A percentile compares a stretch with the other conserved stretches of the same genome.
phyloP scores from a whole-genome alignment of 2,329 filamentous ascomycete genomes.

The Cordyceps tenuipes region DNA sequence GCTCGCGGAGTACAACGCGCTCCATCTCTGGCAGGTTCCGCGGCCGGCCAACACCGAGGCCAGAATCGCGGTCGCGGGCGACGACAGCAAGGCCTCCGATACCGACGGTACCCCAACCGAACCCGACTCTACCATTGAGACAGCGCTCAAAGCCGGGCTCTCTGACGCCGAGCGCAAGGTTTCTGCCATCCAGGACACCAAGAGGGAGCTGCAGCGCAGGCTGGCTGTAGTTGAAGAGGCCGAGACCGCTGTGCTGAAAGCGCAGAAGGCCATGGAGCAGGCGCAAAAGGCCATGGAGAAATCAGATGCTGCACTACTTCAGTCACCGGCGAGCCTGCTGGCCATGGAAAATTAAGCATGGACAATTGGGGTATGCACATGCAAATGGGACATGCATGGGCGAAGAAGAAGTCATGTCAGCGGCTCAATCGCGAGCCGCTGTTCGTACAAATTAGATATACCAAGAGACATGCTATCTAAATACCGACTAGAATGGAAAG shows the following conservation, averaged over 20 bases:
- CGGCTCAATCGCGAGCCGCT: not conserved
- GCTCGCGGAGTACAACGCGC: not conserved
- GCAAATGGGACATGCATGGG: not conserved
- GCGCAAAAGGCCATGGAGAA: not conserved
- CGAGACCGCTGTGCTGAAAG: not conserved
- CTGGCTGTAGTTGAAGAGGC: not conserved
- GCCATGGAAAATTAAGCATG: too few relatives aligned
- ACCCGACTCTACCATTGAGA: not conserved
- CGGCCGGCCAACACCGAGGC: not conserved
- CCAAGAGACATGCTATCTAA: not conserved
- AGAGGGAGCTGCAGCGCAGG: not conserved
- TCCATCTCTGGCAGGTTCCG: not conserved
- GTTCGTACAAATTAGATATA: not conserved
- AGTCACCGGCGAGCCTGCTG: not conserved
- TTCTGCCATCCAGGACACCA: not conserved
- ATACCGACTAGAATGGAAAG: not conserved
- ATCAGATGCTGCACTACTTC: not conserved
- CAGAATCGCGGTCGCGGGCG: too few relatives aligned
- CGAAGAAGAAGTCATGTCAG: not conserved
- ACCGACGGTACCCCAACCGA: not conserved
- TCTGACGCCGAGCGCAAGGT: not conserved
- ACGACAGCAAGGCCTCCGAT: not conserved
- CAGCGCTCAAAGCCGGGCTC: not conserved
- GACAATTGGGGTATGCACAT: too few relatives aligned
- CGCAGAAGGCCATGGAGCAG: not conserved